phyloP scores from a whole-genome alignment of 2,329 filamentous ascomycete species.

The Botrytis elliptica region DNA sequence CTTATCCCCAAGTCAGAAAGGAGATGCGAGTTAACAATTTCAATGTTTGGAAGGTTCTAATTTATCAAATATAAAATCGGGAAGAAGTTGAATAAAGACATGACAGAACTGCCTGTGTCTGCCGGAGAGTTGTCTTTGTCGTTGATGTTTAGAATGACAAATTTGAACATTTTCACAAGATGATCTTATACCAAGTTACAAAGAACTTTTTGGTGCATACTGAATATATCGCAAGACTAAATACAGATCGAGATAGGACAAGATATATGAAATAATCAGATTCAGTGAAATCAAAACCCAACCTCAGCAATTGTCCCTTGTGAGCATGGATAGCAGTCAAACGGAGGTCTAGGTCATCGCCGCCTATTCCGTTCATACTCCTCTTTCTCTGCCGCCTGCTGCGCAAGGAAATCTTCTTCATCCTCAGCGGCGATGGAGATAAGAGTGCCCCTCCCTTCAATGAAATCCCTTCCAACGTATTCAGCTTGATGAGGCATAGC shows the following conservation, averaged over 20 bases:
- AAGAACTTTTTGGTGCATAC: neutral
- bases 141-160: neutral
- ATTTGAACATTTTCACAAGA: neutral
- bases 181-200: neutral
- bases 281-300: neutral
- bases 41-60: neutral
- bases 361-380: neutral
- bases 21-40: neutral
- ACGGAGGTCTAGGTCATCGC: neutral
- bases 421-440: accelerated
- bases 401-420: no score
- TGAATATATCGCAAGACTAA: neutral
- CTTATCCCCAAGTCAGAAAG: no score
- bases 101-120: neutral
- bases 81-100: neutral
- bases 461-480: accelerated
- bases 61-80: neutral
- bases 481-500: accelerated
- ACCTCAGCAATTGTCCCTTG: neutral
- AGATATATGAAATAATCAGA: neutral
- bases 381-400: neutral
- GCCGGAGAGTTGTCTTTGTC: neutral
- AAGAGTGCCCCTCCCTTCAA: neutral
- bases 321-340: neutral
- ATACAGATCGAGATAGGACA: neutral